Percentiles rank a stretch among this genome's conserved stretches.
phyloP scores from a whole-genome alignment of 116 monocot species.

The Phalaenopsis hybrid region DNA sequence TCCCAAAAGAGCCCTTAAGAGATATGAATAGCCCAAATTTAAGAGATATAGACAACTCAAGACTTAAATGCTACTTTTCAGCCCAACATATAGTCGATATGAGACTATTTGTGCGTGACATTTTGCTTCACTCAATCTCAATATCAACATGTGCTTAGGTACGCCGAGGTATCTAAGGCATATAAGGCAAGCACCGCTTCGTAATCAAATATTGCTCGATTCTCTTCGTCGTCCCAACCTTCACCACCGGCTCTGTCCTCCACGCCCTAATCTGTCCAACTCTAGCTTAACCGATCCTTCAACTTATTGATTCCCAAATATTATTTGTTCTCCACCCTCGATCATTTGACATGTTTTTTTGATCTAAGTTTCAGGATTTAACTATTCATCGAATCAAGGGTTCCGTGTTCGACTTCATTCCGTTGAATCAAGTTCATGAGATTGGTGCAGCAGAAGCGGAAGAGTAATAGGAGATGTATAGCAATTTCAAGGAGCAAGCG shows the following conservation, averaged over 20 bases:
- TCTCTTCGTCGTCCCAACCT: background rate
- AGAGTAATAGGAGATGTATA: slow-evolving; percentile 55
- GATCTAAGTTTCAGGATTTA: background rate
- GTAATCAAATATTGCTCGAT: background rate
- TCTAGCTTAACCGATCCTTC: background rate
- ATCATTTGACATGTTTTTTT: background rate
- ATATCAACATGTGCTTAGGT: too few species aligned
- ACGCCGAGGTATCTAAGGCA: too few species aligned
- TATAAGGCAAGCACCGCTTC: too few species aligned
- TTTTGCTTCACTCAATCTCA: too few species aligned
- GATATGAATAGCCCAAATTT: too few species aligned
- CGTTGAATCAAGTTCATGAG: background rate
- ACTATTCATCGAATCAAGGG: background rate
- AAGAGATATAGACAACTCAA: too few species aligned
- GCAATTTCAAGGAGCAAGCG: slow-evolving; percentile 99
- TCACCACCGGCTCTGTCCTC: background rate
- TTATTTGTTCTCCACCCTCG: background rate
- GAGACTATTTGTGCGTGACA: too few species aligned
- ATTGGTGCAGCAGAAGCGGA: background rate
- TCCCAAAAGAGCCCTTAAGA: too few species aligned
- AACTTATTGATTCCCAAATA: background rate
- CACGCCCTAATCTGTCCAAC: background rate
- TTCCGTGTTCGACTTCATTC: background rate
- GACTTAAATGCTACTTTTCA: too few species aligned
- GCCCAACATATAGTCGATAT: too few species aligned